Evolutionary conservation across 1,284 basidiomycete species (phyloP).

Genomic region (Trichosporon ovoides): DNA sequence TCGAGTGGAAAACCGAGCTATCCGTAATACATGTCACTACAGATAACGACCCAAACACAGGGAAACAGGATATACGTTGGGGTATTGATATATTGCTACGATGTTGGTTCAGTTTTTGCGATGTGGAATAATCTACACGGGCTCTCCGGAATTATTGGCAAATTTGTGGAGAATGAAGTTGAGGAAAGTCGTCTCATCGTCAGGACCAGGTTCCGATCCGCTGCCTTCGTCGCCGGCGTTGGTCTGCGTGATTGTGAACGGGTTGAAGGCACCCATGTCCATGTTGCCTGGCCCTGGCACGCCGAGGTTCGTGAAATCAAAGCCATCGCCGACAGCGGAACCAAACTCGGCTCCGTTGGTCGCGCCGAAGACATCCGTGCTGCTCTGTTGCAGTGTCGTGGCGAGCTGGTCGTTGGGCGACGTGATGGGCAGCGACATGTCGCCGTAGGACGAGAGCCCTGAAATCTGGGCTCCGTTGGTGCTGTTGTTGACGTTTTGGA

Average conservation of each 20-base stretch:
- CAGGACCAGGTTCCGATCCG: slow-evolving; percentile 19
- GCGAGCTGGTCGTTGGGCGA: slow-evolving; percentile 1
- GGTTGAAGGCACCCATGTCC: slow-evolving; percentile 40
- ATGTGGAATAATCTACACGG: slow-evolving; percentile 14
- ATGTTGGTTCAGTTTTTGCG: background rate
- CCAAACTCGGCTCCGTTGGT: slow-evolving; percentile 24
- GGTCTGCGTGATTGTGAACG: slow-evolving; percentile 47
- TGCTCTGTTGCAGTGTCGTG: slow-evolving; percentile 1
- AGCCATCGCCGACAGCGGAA: slow-evolving; percentile 31
- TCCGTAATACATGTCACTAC: slow-evolving; percentile 6
- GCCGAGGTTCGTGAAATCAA: slow-evolving; percentile 42
- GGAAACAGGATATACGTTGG: slow-evolving; percentile 1
- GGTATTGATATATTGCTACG: slow-evolving; percentile 4
- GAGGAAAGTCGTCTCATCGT: slow-evolving; percentile 42
- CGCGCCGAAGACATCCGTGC: background rate
- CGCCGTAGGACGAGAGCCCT: background rate
- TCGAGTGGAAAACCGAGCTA: background rate
- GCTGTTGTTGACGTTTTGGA: slow-evolving; percentile 3
- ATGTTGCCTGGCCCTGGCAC: slow-evolving; percentile 19
- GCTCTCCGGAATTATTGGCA: slow-evolving; percentile 41
- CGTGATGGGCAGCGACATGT: slow-evolving; percentile 5
- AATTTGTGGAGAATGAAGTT: slow-evolving; percentile 46
- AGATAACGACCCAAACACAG: slow-evolving; percentile 1
- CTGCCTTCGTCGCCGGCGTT: slow-evolving; percentile 25
- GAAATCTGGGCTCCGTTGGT: slow-evolving; percentile 8